Percentiles rank a stretch among this genome's conserved stretches.
Conservation (phyloP, 1,284 basidiomycete genomes). For the Sphagnurus paluster region DNA sequence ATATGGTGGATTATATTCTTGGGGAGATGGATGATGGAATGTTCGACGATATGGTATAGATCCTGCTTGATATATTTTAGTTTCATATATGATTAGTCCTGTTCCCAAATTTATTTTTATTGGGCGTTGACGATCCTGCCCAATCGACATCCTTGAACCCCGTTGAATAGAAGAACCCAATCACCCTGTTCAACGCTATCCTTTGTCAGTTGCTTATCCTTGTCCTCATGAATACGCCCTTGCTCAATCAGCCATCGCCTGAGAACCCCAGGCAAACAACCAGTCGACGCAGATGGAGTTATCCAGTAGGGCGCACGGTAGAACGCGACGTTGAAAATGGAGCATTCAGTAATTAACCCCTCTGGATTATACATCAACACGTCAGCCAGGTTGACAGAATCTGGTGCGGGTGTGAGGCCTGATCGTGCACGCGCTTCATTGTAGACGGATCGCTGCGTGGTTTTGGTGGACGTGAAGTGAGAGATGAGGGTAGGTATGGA, state of each 20-base stretch:
- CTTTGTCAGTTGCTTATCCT: slow-evolving; percentile 38
- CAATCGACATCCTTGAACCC: slow-evolving; percentile 64
- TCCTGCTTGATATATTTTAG: slow-evolving; percentile 8
- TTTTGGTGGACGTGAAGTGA: slow-evolving; percentile 66
- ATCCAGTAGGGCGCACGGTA: slow-evolving; percentile 58
- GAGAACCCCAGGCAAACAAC: slow-evolving; percentile 70
- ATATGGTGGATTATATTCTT: slow-evolving; percentile 89
- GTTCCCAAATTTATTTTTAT: neutral
- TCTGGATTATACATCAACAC: slow-evolving; percentile 63
- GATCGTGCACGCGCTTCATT: slow-evolving; percentile 58
- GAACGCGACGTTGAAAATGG: slow-evolving; percentile 69
- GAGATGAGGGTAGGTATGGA: slow-evolving; percentile 50
- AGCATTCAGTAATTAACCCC: slow-evolving; percentile 57
- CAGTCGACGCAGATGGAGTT: slow-evolving; percentile 57
- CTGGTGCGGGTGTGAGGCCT: slow-evolving; percentile 36
- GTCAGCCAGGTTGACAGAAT: slow-evolving; percentile 38
- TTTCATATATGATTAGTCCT: slow-evolving; percentile 1
- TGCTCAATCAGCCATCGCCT: slow-evolving; percentile 65
- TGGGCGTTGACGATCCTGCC: slow-evolving; percentile 36
- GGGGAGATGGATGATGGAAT: slow-evolving; percentile 89
- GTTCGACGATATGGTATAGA: slow-evolving; percentile 46
- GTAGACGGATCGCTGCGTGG: slow-evolving; percentile 60
- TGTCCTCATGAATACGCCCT: slow-evolving; percentile 50
- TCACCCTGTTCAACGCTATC: slow-evolving; percentile 54
- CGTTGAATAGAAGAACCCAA: slow-evolving; percentile 68